These are phyloP conservation scores for Talaromyces trachyspermus DNA, from an alignment of 495 filamentous ascomycete species.

Conservation along the genomic window DNA sequence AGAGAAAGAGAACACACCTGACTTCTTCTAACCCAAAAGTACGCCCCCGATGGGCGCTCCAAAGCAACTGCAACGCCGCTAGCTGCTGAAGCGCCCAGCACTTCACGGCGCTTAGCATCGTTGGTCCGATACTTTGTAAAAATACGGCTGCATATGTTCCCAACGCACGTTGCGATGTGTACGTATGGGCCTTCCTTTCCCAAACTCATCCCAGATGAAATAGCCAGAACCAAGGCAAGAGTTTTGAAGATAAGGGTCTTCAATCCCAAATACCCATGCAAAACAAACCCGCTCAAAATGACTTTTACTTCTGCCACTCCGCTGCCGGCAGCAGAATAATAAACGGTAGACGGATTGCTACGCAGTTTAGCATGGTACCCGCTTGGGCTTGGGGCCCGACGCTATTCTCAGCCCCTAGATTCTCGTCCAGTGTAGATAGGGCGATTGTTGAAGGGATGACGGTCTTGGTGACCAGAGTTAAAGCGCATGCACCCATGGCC, in stretches of 20 bases:
- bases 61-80: slow-evolving; percentile 89
- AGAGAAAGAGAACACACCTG: slow-evolving; percentile 30
- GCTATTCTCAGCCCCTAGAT: slow-evolving; percentile 42
- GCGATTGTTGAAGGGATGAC: slow-evolving; percentile 82
- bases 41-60: slow-evolving; percentile 91
- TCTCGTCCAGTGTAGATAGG: slow-evolving; percentile 83
- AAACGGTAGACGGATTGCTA: slow-evolving; percentile 65
- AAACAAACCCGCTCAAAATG: slow-evolving; percentile 92
- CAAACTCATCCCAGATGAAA: slow-evolving; percentile 85
- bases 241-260: slow-evolving; percentile 87
- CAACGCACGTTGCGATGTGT: slow-evolving; percentile 92
- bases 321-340: slow-evolving; percentile 93
- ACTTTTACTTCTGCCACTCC: slow-evolving; percentile 97
- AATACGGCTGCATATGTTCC: slow-evolving; percentile 88
- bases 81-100: slow-evolving; percentile 85
- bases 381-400: slow-evolving; percentile 35
- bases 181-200: slow-evolving; percentile 98
- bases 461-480: slow-evolving; percentile 85
- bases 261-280: slow-evolving; percentile 90
- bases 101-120: slow-evolving; percentile 84
- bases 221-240: slow-evolving; percentile 73
- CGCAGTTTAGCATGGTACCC: slow-evolving; percentile 21
- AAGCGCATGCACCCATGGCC: slow-evolving; percentile 62
- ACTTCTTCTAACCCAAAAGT: slow-evolving; percentile 89
- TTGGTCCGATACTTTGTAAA: slow-evolving; percentile 93